A percentile compares a stretch with the other conserved stretches of the same genome.
Evolutionary conservation across 2,329 filamentous ascomycete genomes (phyloP).

Genomic region (Diaporthe citriasiana): DNA sequence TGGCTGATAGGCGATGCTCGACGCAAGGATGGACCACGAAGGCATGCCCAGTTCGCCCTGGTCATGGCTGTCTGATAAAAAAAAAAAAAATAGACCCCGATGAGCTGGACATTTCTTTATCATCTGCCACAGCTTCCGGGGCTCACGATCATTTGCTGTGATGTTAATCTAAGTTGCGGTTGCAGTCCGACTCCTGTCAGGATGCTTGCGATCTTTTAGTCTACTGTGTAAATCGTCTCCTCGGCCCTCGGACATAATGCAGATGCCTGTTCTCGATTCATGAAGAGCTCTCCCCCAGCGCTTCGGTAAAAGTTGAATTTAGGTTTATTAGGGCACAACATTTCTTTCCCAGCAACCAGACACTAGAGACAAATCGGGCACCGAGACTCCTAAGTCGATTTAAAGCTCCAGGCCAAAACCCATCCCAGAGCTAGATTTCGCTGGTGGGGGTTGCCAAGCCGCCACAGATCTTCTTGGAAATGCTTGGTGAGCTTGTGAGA

Average conservation of each 20-base stretch:
- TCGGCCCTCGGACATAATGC: background rate
- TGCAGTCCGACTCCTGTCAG: background rate
- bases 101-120: background rate
- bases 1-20: background rate
- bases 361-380: constrained; percentile 9
- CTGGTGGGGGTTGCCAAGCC: constrained; percentile 1
- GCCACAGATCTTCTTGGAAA: constrained; percentile 2
- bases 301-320: background rate
- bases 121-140: background rate
- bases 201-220: background rate
- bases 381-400: background rate
- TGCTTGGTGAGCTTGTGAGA: constrained; percentile 27
- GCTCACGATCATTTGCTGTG: background rate
- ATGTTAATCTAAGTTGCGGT: background rate
- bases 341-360: background rate
- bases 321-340: background rate
- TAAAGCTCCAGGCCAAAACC: constrained; percentile 14
- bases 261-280: background rate
- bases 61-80: too few species aligned
- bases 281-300: background rate
- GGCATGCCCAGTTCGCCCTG: background rate
- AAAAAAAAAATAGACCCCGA: background rate
- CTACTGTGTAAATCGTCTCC: too few species aligned
- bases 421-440: background rate
- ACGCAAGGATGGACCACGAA: background rate